Evolutionary conservation across 1,139 yeast species (phyloP).

Genomic region (Blastobotrys arbuscula): DNA sequence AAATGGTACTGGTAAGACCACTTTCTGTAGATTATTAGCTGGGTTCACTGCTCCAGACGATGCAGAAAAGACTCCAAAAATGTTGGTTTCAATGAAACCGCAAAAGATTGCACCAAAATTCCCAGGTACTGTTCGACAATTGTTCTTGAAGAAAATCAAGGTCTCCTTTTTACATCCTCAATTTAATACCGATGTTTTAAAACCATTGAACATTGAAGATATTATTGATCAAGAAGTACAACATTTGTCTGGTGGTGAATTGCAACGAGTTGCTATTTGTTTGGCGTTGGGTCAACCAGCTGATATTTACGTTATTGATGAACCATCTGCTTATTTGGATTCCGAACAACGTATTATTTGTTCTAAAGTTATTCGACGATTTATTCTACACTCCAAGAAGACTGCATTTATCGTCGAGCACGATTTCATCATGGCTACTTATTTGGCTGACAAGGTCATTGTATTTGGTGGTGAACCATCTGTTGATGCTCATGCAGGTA

Average conservation of each 20-base stretch:
- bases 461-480: constrained; percentile 97
- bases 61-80: constrained; percentile 71
- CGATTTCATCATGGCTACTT: constrained; percentile 99
- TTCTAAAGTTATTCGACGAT: constrained; percentile 96
- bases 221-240: constrained; percentile 97
- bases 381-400: constrained; percentile 91
- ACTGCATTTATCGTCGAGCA: constrained; percentile 98
- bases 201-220: constrained; percentile 89
- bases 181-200: constrained; percentile 95
- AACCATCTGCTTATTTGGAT: constrained; percentile 97
- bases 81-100: constrained; percentile 95
- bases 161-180: constrained; percentile 93
- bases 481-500: constrained; percentile 68
- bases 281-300: constrained; percentile 92
- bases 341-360: constrained; percentile 99
- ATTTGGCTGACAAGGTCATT: constrained; percentile 96
- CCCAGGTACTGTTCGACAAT: constrained; percentile 96
- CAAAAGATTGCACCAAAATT: constrained; percentile 98
- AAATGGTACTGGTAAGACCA: constrained; percentile 98
- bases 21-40: constrained; percentile 90
- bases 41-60: constrained; percentile 87
- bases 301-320: constrained; percentile 93
- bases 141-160: constrained; percentile 92
- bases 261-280: constrained; percentile 98
- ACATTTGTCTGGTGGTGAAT: constrained; percentile 97